A percentile compares a stretch with the other conserved stretches of the same genome.
Evolutionary conservation across 169 alveolate species (phyloP).

Genomic region (Plasmodium relictum): DNA sequence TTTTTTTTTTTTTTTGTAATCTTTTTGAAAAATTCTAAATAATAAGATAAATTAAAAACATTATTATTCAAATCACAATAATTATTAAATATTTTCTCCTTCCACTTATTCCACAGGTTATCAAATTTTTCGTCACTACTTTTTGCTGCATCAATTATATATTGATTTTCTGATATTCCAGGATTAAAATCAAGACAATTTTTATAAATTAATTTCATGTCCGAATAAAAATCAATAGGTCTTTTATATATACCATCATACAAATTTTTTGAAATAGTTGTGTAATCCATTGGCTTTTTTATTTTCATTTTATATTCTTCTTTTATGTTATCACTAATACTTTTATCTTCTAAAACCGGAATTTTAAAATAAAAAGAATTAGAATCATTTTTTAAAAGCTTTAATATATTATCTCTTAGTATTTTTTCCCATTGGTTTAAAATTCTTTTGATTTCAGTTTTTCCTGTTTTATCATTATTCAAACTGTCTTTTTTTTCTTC

Average conservation of each 20-base stretch:
- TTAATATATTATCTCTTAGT: constrained; percentile 20
- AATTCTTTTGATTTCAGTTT: neutral
- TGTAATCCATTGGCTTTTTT: constrained; percentile 57
- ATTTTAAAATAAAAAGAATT: constrained; percentile 40
- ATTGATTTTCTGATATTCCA: constrained; percentile 25
- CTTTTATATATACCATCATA: constrained; percentile 20
- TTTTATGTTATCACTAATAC: constrained; percentile 24
- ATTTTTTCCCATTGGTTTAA: constrained; percentile 31
- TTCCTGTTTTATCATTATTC: neutral
- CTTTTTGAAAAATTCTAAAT: constrained; percentile 36
- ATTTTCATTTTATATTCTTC: constrained; percentile 39
- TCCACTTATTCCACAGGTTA: constrained; percentile 44
- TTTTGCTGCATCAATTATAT: constrained; percentile 57
- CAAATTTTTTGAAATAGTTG: constrained; percentile 31
- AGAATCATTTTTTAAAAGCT: constrained; percentile 20
- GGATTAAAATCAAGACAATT: constrained; percentile 68
- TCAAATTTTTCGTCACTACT: constrained; percentile 31
- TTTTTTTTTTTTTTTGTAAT: constrained; percentile 53
- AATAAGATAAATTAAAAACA: constrained; percentile 3
- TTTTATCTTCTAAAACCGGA: constrained; percentile 56
- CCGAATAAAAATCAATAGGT: constrained; percentile 26
- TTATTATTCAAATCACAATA: constrained; percentile 5
- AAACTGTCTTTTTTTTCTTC: neutral
- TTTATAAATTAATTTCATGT: constrained; percentile 42
- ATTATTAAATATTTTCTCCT: constrained; percentile 10